Evolutionary conservation across 108 stramenopile species (phyloP), one percentile per base, ranked within the genome.

Genomic region (Epithemia pelagica): DNA sequence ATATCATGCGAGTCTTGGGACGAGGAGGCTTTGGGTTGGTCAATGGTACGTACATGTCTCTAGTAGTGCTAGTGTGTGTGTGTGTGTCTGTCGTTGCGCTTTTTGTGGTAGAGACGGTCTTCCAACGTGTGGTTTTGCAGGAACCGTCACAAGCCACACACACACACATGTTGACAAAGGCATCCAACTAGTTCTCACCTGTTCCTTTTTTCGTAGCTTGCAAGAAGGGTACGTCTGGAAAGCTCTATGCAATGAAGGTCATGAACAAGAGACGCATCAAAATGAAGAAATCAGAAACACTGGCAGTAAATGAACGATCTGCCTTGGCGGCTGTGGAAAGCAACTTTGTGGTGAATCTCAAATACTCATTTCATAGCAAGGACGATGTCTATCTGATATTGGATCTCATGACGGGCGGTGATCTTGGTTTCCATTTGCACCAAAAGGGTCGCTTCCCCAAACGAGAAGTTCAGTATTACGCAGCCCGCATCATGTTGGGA

Each of bases 221-320:
- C 71, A 97, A 97, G 71, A 94, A 92, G 59, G 87, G 95, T 60
- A 90, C 92, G 7, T 92, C 92, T 7, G 96, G 96, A 28, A 94
- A 94, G 69, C 78, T 97, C n/a, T 97, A 96, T 67, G 96, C 96
- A 10, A 97, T 97, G 96, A 97, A 97, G 78, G 92, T 95, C 62
- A 96, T 97, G 94, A 91, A 95, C 81, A 96, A 96, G 77, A 94
- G 86, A 53, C 81, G 95, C 57, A 92, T 98, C 58, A 98, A 98
- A 72, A 66, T 85, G 25, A 93, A 95, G 52, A 92, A 95, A 70
- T 86, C 96, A 21, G 89, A 94, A 64, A 74, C 81, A 74, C 72
- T 97, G 37, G 89, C 93, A 67, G 69, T 90, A 55, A 94, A 90
- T 74, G 97, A 98, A 78, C 87, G 90, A 31, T 72, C 81, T 32